phyloP scores from a whole-genome alignment of 352 stramenopile genomes.

The Phytophthora capsici region DNA sequence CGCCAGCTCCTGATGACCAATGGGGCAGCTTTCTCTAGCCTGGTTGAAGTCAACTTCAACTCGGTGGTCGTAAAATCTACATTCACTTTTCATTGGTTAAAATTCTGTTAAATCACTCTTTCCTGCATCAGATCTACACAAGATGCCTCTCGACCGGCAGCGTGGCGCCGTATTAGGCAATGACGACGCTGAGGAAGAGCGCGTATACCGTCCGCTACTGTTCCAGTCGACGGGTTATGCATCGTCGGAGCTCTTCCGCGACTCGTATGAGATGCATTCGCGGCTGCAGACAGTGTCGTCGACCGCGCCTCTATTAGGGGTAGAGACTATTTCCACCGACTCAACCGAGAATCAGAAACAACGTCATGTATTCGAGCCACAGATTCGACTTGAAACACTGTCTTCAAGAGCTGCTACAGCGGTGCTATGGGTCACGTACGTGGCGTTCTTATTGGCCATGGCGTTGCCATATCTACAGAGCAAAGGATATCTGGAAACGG shows the following conservation, averaged over 20 bases:
- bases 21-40: conserved; percentile 30
- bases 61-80: conserved; percentile 5
- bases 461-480: conserved; percentile 78
- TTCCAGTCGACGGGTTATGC: conserved; percentile 84
- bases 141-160: conserved; percentile 19
- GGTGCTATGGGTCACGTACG: conserved; percentile 81
- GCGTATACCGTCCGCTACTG: conserved; percentile 80
- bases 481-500: conserved; percentile 73
- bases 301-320: conserved; percentile 34
- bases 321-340: conserved; percentile 15
- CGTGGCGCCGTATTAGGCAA: not conserved
- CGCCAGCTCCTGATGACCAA: conserved; percentile 14
- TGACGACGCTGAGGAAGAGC: conserved; percentile 37
- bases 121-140: conserved; percentile 23
- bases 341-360: conserved; percentile 33
- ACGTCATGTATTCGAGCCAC: conserved; percentile 44
- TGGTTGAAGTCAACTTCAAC: conserved; percentile 36
- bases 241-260: conserved; percentile 80
- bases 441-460: conserved; percentile 76
- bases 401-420: conserved; percentile 74
- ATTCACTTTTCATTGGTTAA: conserved; percentile 25
- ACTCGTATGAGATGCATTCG: conserved; percentile 82
- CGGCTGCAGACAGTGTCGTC: conserved; percentile 46
- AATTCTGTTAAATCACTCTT: conserved; percentile 14
- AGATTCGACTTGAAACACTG: conserved; percentile 83